Evolutionary conservation across 2,329 filamentous ascomycete species (phyloP).

Genomic region (Colletotrichum sp.): DNA sequence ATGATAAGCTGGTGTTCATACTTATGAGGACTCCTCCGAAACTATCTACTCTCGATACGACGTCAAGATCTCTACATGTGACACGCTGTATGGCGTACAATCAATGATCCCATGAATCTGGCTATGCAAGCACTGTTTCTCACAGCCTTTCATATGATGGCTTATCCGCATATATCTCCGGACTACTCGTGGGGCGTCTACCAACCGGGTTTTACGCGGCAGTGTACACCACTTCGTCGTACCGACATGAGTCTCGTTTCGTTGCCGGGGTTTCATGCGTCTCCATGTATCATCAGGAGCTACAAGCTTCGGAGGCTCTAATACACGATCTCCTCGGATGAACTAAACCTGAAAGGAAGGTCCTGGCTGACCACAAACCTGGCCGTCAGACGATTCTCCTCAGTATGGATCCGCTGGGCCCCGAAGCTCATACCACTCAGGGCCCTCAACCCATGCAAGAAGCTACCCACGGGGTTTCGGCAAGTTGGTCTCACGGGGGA

Average conservation of each 20-base stretch:
- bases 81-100: fast-evolving
- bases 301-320: not conserved
- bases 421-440: not conserved
- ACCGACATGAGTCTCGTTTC: not conserved
- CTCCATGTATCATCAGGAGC: not conserved
- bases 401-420: not conserved
- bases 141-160: too few relatives aligned
- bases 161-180: not conserved
- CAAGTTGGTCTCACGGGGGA: not conserved
- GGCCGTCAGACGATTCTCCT: not conserved
- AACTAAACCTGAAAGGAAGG: not conserved
- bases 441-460: not conserved
- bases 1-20: too few relatives aligned
- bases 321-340: not conserved
- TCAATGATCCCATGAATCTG: not conserved
- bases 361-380: not conserved
- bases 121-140: not conserved
- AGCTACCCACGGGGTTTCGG: not conserved
- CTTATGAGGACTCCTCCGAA: fast-evolving
- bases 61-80: not conserved
- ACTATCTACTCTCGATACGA: not conserved
- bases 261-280: not conserved
- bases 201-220: not conserved
- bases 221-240: not conserved
- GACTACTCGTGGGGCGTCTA: fast-evolving